Percentiles rank a stretch among this genome's conserved stretches.
Conservation (phyloP, 129 eudicot genomes). For the Heracleum sosnowskyi region DNA sequence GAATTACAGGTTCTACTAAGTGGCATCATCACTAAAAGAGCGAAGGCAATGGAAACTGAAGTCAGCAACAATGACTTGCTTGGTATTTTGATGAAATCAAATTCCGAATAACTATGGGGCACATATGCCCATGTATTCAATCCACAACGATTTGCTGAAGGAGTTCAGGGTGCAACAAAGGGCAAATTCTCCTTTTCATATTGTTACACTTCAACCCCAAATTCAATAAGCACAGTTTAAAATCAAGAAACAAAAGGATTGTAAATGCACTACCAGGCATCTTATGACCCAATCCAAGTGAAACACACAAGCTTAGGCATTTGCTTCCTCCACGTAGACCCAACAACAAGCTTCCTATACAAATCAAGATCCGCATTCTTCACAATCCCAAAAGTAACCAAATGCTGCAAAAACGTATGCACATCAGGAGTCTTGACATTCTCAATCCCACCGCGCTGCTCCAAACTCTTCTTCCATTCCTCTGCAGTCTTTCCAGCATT, state of each 20-base stretch:
- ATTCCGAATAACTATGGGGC: slow-evolving; percentile 27
- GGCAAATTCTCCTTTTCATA: slow-evolving; percentile 6
- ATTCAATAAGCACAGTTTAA: neutral
- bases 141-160: slow-evolving; percentile 36
- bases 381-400: slow-evolving; percentile 86
- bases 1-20: slow-evolving; percentile 12
- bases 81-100: neutral
- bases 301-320: slow-evolving; percentile 89
- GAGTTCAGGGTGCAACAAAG: slow-evolving; percentile 28
- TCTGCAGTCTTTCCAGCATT: slow-evolving; percentile 65
- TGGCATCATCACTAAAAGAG: slow-evolving; percentile 5
- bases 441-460: slow-evolving; percentile 78
- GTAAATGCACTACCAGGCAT: slow-evolving; percentile 88
- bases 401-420: slow-evolving; percentile 85
- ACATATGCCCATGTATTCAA: slow-evolving; percentile 41
- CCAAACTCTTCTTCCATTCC: slow-evolving; percentile 81
- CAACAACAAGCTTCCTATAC: slow-evolving; percentile 90
- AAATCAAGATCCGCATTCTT: slow-evolving; percentile 63
- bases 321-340: slow-evolving; percentile 94
- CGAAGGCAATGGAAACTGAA: slow-evolving; percentile 4
- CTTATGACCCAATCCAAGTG: slow-evolving; percentile 71
- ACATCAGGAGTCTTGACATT: slow-evolving; percentile 81
- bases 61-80: neutral
- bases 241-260: neutral
- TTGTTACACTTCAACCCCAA: no score